A percentile compares a stretch with the other conserved stretches of the same genome.
Evolutionary conservation across 2,329 filamentous ascomycete species (phyloP).

Genomic region (Xylaria multiplex): DNA sequence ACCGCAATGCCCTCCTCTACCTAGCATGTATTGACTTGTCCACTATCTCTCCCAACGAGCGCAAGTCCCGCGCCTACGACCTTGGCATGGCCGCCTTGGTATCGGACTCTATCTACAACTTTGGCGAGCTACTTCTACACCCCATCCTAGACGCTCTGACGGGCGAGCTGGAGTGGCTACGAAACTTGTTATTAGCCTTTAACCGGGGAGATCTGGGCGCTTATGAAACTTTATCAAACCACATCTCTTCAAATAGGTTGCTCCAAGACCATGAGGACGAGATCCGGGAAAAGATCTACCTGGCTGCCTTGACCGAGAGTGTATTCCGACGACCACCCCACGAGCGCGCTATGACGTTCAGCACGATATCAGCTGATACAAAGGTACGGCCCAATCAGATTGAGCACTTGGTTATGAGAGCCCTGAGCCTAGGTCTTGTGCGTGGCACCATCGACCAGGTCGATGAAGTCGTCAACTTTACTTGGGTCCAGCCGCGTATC

Average conservation of each 20-base stretch:
- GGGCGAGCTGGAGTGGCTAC: constrained; percentile 84
- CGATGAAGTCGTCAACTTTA: constrained; percentile 90
- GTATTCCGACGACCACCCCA: constrained; percentile 96
- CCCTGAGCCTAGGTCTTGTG: constrained; percentile 89
- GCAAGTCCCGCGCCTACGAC: constrained; percentile 86
- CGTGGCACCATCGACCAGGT: constrained; percentile 97
- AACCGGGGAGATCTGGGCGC: constrained; percentile 92
- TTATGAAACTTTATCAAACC: constrained; percentile 83
- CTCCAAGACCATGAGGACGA: constrained; percentile 83
- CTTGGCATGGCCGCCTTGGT: constrained; percentile 91
- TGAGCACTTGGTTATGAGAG: constrained; percentile 99
- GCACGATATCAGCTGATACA: constrained; percentile 87
- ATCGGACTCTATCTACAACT: constrained; percentile 98
- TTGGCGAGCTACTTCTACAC: constrained; percentile 97
- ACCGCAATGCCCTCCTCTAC: constrained; percentile 96
- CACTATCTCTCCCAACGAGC: constrained; percentile 77
- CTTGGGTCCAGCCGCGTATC: constrained; percentile 99
- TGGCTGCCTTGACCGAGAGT: constrained; percentile 93
- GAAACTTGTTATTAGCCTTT: constrained; percentile 96
- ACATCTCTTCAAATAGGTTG: constrained; percentile 82
- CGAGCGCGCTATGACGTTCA: constrained; percentile 92
- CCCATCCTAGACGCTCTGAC: constrained; percentile 91
- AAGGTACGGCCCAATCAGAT: constrained; percentile 93
- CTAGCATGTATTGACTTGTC: constrained; percentile 92
- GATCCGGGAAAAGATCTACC: constrained; percentile 96